phyloP scores from a whole-genome alignment of 2,329 filamentous ascomycete genomes.

The Pyricularia sp. region DNA sequence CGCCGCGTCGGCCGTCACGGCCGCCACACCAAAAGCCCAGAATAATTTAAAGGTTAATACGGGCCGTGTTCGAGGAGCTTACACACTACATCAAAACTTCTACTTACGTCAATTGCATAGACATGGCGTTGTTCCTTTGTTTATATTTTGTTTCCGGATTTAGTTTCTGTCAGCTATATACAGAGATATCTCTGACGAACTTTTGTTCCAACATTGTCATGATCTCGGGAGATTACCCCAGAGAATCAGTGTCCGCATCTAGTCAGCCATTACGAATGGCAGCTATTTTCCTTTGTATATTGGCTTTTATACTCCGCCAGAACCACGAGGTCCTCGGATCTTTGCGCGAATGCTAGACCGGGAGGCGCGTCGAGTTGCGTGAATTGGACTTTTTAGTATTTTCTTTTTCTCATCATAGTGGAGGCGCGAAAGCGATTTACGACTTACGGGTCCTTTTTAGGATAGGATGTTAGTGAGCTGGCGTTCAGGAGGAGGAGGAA shows the following conservation, averaged over 20 bases:
- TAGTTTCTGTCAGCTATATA: background rate
- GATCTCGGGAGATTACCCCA: background rate
- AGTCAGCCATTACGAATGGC: background rate
- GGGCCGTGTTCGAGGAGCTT: background rate
- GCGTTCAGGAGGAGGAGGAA: background rate
- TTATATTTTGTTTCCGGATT: background rate
- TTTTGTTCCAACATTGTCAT: background rate
- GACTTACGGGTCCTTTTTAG: background rate
- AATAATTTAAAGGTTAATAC: background rate
- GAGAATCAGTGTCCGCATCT: background rate
- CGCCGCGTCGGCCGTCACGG: background rate
- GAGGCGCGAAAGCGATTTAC: background rate
- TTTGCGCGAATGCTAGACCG: background rate
- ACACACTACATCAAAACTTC: background rate
- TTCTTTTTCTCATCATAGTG: background rate
- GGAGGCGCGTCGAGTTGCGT: background rate
- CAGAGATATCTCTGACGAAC: background rate
- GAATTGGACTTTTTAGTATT: background rate
- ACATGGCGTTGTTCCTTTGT: constrained; percentile 4
- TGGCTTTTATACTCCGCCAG: background rate
- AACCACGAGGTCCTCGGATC: background rate
- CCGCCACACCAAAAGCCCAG: background rate
- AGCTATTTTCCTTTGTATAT: background rate
- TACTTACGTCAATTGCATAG: constrained; percentile 1
- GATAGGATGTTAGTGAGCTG: background rate